Base-by-base conservation (phyloP, 2,329 filamentous ascomycete genomes). In the Mycosphaerella sp. region DNA sequence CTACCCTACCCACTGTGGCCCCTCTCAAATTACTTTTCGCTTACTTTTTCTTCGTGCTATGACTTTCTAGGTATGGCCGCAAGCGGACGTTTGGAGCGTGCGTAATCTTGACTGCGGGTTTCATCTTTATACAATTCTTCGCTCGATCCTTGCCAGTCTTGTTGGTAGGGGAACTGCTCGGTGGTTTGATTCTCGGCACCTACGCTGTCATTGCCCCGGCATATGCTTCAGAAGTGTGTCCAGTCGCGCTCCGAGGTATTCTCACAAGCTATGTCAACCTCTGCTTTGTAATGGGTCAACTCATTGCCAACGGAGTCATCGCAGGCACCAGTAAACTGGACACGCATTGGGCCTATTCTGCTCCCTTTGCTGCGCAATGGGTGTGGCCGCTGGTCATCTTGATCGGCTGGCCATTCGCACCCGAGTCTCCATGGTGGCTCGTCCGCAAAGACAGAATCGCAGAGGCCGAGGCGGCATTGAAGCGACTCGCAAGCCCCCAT, bases 91-190 rank as follows among this genome's bases (percentile, higher is more conserved):
- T 69, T 39, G 63, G 61, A 0, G 61, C 55, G 5, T 68, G 67
- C 40, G 62, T 67, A 6, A 53, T 67, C 29, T 34, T 66, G 2
- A 79, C 78, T 2, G 74, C 75, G 10, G 73, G 69, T 1, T 76
- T 83, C 40, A 76, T 84, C 54, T 84, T 83, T 64, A 77, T 84
- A 52, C 80, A 83, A 59, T 83, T 84, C 71, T 84, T 83, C 61
- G 80, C 80, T 10, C 74, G 76, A 2, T 78, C 76, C 0, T 72
- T 83, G 10, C 63, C 74, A 6, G 76, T 78, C 10, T 72, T 85
- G 2, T 75, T 83, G n/a, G 79, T 79, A 2, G 80, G 81, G 29
- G 80, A 85, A 71, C 70, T 86, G 2, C 72, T 85, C 0, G 78
- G 79, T 23, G 82, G 83, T 1, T 71, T 84, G 6, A 78, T 84